Percentiles rank a stretch among this genome's conserved stretches.
These are phyloP conservation scores for Aspergillus taichungensis DNA, from an alignment of 495 filamentous ascomycete species.

Conservation along the genomic window DNA sequence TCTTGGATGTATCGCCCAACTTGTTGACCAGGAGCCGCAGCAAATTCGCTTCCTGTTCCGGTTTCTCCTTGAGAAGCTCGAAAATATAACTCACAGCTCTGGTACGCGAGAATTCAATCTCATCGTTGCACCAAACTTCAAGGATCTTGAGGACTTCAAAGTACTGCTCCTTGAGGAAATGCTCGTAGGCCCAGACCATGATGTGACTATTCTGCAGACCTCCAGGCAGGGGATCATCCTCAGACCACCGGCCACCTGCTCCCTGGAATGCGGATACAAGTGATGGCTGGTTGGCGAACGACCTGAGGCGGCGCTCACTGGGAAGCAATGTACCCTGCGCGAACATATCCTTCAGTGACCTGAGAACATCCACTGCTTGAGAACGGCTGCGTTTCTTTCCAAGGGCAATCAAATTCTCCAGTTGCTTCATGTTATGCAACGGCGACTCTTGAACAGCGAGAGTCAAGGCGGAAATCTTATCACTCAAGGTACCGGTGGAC, in stretches of 20 bases:
- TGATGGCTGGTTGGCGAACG: constrained; percentile 72
- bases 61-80: constrained; percentile 86
- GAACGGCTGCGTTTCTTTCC: constrained; percentile 84
- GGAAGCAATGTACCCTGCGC: constrained; percentile 81
- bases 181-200: constrained; percentile 85
- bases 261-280: constrained; percentile 60
- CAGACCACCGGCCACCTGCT: constrained; percentile 49
- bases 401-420: constrained; percentile 71
- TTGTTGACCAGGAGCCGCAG: constrained; percentile 90
- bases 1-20: constrained; percentile 85
- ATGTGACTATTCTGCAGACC: constrained; percentile 64
- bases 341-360: constrained; percentile 87
- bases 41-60: constrained; percentile 93
- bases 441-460: constrained; percentile 92
- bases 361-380: constrained; percentile 86
- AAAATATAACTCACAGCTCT: constrained; percentile 81
- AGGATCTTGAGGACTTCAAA: constrained; percentile 86
- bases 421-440: constrained; percentile 77
- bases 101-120: constrained; percentile 82
- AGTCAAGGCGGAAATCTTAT: constrained; percentile 93
- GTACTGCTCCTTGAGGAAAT: constrained; percentile 85
- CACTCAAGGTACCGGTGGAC: constrained; percentile 88
- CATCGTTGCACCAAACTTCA: constrained; percentile 85
- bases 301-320: constrained; percentile 64
- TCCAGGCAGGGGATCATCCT: constrained; percentile 57